A percentile compares a stretch with the other conserved stretches of the same genome.
Conservation (phyloP, 352 stramenopile species). For the Discostella stelligera region DNA sequence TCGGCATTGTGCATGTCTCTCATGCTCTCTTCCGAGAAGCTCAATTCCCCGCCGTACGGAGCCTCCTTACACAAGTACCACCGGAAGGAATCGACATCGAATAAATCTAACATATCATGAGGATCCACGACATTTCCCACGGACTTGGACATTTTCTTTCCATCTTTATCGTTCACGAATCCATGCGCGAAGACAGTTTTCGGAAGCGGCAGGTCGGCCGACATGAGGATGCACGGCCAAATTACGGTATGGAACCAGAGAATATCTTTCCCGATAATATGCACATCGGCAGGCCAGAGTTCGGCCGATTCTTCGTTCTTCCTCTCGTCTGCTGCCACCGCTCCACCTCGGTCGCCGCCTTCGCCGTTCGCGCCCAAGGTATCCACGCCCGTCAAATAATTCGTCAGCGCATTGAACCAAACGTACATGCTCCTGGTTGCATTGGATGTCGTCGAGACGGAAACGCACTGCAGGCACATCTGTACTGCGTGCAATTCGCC, state of each 20-base stretch:
- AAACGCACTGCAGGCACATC: no score
- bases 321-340: not conserved
- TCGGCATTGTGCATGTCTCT: conserved; percentile 98
- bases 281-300: conserved; percentile 85
- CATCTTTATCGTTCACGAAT: conserved; percentile 96
- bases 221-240: conserved; percentile 99
- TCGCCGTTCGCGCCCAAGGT: conserved; percentile 64
- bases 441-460: no score
- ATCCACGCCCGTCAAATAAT: conserved; percentile 94
- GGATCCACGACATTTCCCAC: conserved; percentile 98
- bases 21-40: conserved; percentile 87
- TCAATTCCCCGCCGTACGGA: conserved; percentile 94
- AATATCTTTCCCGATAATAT: conserved; percentile 99
- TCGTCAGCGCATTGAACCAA: conserved; percentile 99
- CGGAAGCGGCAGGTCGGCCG: conserved; percentile 90
- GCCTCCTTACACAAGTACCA: conserved; percentile 87
- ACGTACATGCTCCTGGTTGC: no score
- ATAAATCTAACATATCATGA: conserved; percentile 91
- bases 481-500: not conserved
- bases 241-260: conserved; percentile 99
- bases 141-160: conserved; percentile 99
- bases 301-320: conserved; percentile 52
- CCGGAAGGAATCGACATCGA: conserved; percentile 93
- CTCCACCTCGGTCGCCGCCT: conserved; percentile 10
- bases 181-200: conserved; percentile 97